Evolutionary conservation across 2,329 filamentous ascomycete species (phyloP), one percentile per base, ranked within the genome.

Genomic region (Aspergillus fischeri): DNA sequence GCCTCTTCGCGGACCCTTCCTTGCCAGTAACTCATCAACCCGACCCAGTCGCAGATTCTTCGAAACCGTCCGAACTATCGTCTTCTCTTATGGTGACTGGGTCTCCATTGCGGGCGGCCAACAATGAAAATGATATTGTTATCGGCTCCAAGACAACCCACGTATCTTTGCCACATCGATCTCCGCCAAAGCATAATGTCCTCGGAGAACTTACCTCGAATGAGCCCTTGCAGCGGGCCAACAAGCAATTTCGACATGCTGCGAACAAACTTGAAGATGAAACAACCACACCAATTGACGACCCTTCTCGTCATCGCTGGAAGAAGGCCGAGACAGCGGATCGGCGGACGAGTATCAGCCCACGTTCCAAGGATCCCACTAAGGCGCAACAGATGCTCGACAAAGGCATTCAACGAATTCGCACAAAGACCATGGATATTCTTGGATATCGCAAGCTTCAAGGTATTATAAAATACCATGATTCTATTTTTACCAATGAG

Each of bases 381-480:
- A 71, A 72, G 56, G 74, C 73, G 4, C 65, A 64, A 48, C 70
- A 73, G 48, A 75, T 76, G 67, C 67, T 78, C 21, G 67, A 67
- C 48, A 75, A 73, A 51, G 75, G 69, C 1, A 70, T 76, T 11
- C 60, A 61, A 45, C 70, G 71, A 28, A 75, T 78, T 29, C 64
- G 62, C 21, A 65, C 70, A 0, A 68, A 69, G 27, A 66, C 64
- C 2, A 70, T 78, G 59, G 75, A 77, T 53, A 71, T 76, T 21
- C 70, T 72, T 42, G 75, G 73, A 27, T 77, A 77, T 56, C 70
- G 75, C 7, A 77, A 77, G 57, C 61, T 78, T 4, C 76, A 78
- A 56, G 68, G 68, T 4, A 60, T 78, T 17, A 72, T 77, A 59
- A 67, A 73, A 56, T 70, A 69, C 49, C 72, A 75, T 27, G 67